Evolutionary conservation across 2,329 filamentous ascomycete species (phyloP).

Genomic region (Penicillium sp.): DNA sequence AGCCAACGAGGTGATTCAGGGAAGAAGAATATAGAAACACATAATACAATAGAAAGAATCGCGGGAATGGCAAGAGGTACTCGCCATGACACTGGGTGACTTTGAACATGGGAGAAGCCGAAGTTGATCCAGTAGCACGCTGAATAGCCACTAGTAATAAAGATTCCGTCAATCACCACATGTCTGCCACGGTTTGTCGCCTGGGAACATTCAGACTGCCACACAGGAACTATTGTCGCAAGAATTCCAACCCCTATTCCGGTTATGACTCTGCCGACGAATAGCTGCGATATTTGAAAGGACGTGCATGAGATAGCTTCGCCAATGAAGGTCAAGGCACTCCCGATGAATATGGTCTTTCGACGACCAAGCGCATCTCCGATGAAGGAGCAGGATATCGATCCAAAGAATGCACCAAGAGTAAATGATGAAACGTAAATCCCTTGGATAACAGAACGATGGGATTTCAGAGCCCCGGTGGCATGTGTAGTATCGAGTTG

Average conservation of each 20-base stretch:
- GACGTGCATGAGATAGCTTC: conserved; percentile 47
- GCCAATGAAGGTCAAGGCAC: conserved; percentile 33
- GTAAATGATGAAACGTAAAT: conserved; percentile 4
- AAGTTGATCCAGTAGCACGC: conserved; percentile 53
- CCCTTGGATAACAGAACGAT: conserved; percentile 6
- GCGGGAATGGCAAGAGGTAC: conserved; percentile 40
- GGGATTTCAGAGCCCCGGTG: not conserved
- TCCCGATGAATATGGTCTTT: conserved; percentile 4
- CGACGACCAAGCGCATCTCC: conserved; percentile 6
- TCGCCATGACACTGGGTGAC: conserved; percentile 39
- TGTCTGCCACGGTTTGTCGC: conserved; percentile 12
- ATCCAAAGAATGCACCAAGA: conserved; percentile 1
- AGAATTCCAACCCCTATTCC: conserved; percentile 49
- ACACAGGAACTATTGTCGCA: conserved; percentile 50
- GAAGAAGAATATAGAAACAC: conserved; percentile 31
- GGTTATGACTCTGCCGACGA: conserved; percentile 49
- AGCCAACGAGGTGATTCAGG: conserved; percentile 43
- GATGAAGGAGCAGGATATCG: not conserved
- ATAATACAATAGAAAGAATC: conserved; percentile 32
- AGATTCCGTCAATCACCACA: conserved; percentile 40
- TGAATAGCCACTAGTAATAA: conserved; percentile 48
- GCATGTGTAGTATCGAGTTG: conserved; percentile 53
- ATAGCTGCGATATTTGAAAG: conserved; percentile 48
- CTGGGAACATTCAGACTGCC: conserved; percentile 38
- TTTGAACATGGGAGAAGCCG: conserved; percentile 36